A percentile compares a stretch with the other conserved stretches of the same genome.
These are phyloP conservation scores for Bromus sterilis DNA, from an alignment of 176 grass and related monocot genomes.

Conservation along the genomic window DNA sequence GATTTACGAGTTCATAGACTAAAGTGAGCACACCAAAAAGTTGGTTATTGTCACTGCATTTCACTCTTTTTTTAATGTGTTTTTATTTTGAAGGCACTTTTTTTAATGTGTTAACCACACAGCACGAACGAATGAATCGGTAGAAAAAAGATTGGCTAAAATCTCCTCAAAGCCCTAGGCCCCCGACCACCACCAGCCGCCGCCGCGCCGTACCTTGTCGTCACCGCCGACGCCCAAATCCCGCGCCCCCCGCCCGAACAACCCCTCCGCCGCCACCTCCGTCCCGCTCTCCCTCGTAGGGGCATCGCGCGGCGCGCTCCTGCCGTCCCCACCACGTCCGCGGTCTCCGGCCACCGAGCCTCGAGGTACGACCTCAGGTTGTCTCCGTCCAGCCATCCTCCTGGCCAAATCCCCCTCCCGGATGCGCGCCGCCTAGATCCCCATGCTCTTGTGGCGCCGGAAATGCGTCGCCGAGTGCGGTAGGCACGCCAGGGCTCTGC, in stretches of 20 bases:
- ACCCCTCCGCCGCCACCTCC: neutral
- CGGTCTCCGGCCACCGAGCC: neutral
- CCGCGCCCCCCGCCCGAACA: neutral
- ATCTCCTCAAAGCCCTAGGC: neutral
- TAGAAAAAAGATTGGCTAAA: neutral
- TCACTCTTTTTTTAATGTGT: no score
- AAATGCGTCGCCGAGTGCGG: slow-evolving; percentile 29
- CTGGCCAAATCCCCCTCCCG: neutral
- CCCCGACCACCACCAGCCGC: neutral
- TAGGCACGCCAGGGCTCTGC: slow-evolving; percentile 1
- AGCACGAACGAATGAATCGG: neutral
- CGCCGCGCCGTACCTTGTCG: neutral
- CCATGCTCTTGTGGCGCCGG: slow-evolving; percentile 17
- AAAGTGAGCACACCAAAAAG: no score
- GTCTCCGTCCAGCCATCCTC: neutral
- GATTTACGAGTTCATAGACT: no score
- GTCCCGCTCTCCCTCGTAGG: neutral
- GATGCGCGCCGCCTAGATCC: neutral
- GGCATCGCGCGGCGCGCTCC: neutral
- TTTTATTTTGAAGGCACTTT: no score
- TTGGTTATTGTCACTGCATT: no score
- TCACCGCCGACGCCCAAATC: no score
- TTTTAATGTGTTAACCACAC: no score
- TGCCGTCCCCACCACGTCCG: neutral
- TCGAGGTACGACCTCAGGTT: neutral